phyloP scores from a whole-genome alignment of 768 basidiomycete genomes.

The Hypsizygus marmoreus region DNA sequence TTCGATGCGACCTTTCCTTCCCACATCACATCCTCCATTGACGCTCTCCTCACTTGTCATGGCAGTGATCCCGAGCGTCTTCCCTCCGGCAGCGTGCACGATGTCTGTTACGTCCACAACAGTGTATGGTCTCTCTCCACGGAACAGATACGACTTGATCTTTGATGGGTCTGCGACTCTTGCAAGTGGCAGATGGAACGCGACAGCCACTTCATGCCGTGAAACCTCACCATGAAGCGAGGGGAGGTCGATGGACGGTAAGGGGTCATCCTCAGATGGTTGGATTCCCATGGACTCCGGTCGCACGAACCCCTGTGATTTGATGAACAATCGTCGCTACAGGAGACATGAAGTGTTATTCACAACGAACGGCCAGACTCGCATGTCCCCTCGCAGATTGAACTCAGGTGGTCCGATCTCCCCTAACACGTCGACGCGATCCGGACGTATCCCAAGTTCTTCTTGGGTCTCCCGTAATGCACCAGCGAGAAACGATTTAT shows the following conservation, averaged over 20 bases:
- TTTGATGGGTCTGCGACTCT: conserved; percentile 49
- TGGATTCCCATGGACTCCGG: conserved; percentile 15
- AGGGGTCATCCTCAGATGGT: conserved; percentile 41
- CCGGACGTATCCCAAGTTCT: conserved; percentile 65
- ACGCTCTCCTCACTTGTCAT: conserved; percentile 31
- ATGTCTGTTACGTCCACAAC: conserved; percentile 70
- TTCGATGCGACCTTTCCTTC: conserved; percentile 53
- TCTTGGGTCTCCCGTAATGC: conserved; percentile 77
- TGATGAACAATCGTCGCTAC: conserved; percentile 7
- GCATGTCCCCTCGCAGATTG: conserved; percentile 56
- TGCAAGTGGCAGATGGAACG: conserved; percentile 71
- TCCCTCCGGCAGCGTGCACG: conserved; percentile 24
- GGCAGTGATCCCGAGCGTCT: conserved; percentile 16
- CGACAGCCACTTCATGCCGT: conserved; percentile 62
- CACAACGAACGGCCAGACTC: conserved; percentile 80
- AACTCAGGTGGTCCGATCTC: conserved; percentile 61
- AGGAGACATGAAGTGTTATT: conserved; percentile 26
- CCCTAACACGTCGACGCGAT: conserved; percentile 67
- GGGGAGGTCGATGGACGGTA: conserved; percentile 61
- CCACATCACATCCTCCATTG: conserved; percentile 30
- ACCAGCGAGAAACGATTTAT: conserved; percentile 56
- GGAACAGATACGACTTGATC: conserved; percentile 55
- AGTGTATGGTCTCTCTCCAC: conserved; percentile 60
- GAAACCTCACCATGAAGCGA: conserved; percentile 49
- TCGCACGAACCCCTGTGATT: conserved; percentile 42